These are phyloP conservation scores for Austroboletus olivaceoglutinosus DNA, from an alignment of 1,284 basidiomycete species.

Conservation along the genomic window DNA sequence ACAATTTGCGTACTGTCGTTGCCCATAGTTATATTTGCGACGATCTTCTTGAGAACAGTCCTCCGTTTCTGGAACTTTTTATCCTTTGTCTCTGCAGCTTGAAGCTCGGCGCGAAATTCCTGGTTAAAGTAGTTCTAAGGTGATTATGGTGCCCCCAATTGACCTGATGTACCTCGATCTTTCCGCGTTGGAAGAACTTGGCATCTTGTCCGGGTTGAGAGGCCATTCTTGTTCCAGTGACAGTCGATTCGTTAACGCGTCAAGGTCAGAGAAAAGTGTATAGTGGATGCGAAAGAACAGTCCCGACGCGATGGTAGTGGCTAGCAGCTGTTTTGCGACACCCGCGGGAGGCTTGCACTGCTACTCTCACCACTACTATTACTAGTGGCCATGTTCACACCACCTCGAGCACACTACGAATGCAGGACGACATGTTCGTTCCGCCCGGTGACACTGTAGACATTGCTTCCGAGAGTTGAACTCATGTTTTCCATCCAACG, in stretches of 20 bases:
- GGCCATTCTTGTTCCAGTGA: constrained; percentile 41
- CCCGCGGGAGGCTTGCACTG: not conserved
- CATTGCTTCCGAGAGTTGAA: too few relatives aligned
- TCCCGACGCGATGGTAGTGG: not conserved
- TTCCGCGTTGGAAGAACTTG: constrained; percentile 87
- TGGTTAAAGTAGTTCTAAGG: constrained; percentile 32
- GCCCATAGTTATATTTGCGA: constrained; percentile 95
- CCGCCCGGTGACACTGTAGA: too few relatives aligned
- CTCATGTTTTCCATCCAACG: too few relatives aligned
- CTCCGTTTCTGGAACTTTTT: constrained; percentile 91
- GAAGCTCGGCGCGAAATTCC: constrained; percentile 87
- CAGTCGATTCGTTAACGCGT: not conserved
- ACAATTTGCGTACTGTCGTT: constrained; percentile 76
- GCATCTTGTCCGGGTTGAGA: constrained; percentile 76
- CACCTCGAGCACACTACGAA: not conserved
- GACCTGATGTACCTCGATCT: constrained; percentile 71
- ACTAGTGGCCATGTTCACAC: not conserved
- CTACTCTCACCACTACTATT: not conserved
- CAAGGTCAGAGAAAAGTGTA: constrained; percentile 1
- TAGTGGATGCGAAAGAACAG: constrained; percentile 1
- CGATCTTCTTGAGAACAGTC: constrained; percentile 92
- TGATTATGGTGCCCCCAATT: constrained; percentile 4
- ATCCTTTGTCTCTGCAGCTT: constrained; percentile 87
- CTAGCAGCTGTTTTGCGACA: not conserved
- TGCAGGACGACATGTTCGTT: not conserved